phyloP scores from a whole-genome alignment of 176 grass and related monocot genomes.

The Triticum urartu region DNA sequence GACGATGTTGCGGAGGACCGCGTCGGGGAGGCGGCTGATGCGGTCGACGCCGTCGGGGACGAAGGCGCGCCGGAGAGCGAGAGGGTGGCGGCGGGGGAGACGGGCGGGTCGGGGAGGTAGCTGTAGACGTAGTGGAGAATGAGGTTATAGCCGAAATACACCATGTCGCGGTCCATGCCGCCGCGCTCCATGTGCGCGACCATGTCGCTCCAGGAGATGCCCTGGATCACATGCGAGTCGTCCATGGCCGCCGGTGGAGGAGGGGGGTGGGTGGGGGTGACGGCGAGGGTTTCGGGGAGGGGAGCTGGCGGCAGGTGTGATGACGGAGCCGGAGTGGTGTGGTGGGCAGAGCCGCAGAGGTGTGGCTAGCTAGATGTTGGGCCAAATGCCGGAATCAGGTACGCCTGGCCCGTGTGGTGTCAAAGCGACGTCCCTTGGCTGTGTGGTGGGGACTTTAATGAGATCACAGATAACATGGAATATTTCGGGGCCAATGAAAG shows the following conservation, averaged over 20 bases:
- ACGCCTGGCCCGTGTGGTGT: too few species aligned
- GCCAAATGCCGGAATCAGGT: too few species aligned
- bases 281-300: background rate
- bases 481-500: too few species aligned
- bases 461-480: too few species aligned
- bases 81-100: background rate
- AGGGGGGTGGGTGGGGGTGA: too few species aligned
- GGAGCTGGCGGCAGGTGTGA: too few species aligned
- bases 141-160: background rate
- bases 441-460: too few species aligned
- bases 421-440: too few species aligned
- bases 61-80: background rate
- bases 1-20: background rate
- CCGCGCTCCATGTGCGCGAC: background rate
- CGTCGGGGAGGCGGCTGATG: background rate
- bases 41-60: background rate
- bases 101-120: background rate
- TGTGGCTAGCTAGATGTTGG: too few species aligned
- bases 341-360: too few species aligned
- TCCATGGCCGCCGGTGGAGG: background rate
- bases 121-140: background rate
- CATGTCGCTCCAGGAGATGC: background rate
- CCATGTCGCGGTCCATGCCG: background rate
- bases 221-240: background rate
- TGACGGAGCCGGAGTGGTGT: too few species aligned